Base-by-base conservation (phyloP, 2,329 filamentous ascomycete species). In the Sporothrix inflata region DNA sequence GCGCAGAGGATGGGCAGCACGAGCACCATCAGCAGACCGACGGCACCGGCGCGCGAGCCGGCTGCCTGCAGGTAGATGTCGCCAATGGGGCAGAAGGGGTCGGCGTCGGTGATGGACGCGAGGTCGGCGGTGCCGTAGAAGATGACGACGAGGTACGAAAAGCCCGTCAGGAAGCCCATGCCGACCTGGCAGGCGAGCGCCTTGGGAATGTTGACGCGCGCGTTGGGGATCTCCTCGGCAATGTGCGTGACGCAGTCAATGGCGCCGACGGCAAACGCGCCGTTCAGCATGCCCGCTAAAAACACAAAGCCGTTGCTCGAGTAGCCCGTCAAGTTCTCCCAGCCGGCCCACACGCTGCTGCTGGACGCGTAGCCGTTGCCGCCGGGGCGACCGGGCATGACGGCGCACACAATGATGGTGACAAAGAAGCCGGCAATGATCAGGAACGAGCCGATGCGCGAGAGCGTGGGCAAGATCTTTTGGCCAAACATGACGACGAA, bases 241-340 rank as follows among this genome's bases (percentile, higher is more conserved):
- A 91, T 78, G 77, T 92, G 90, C 1, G 87, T 87, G 0, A 89
- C 87, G 65, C 88, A 87, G 77, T 93, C 91, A 0, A 89, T 87
- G 1, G 88, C 87, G 7, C 90, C 91, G 12, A 92, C 87, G 60
- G 88, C 87, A 77, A 88, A 93, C 3, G 90, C 90, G 12, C 90
- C 91, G 76, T 93, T 93, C n/a, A 83, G 79, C 82, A 83, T 83
- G 1, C 82, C 82, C 0, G 79, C 77, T 4, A 81, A 76, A 65
- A 84, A 84, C 1, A 84, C 82, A 71, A 84, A 82, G 0, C 82
- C 82, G 42, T 82, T 75, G 63, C 27, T 57, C 0, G 80, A 79
- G 60, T 83, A 84, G 19, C 83, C 83, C 60, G 82, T 80, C 45
- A 79, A 75, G 27, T 81, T 80, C 12, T 76, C 75, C 82, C 82